These are phyloP conservation scores for Zopfochytrium polystomum DNA, from an alignment of 371 early-diverging fungal species.

Conservation along the genomic window DNA sequence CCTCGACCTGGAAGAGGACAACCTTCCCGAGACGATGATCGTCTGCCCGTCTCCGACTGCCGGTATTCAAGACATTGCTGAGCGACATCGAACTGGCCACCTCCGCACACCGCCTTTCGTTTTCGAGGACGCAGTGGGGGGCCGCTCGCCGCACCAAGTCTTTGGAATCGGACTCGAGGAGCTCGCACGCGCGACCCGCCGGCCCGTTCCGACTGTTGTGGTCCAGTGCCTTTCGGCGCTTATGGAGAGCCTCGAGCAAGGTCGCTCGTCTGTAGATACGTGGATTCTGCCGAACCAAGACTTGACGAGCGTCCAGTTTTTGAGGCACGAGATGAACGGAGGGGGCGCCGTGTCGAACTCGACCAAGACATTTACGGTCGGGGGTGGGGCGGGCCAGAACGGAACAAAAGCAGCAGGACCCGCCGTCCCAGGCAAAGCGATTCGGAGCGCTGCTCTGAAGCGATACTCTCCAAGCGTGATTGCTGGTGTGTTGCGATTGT, in stretches of 20 bases:
- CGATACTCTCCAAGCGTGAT: slow-evolving; percentile 15
- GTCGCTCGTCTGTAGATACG: slow-evolving; percentile 26
- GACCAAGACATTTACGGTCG: no score
- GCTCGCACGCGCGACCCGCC: slow-evolving; percentile 16
- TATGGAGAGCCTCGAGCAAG: slow-evolving; percentile 16
- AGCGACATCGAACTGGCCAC: slow-evolving; percentile 29
- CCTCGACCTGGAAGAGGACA: not conserved
- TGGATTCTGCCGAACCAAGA: slow-evolving; percentile 36
- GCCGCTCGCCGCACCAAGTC: slow-evolving; percentile 26
- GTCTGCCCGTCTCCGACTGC: slow-evolving; percentile 17
- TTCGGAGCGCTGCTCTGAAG: not conserved
- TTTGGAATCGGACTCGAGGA: slow-evolving; percentile 34
- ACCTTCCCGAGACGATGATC: slow-evolving; percentile 8
- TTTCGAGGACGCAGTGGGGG: slow-evolving; percentile 16
- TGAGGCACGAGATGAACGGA: slow-evolving; percentile 30
- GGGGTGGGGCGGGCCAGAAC: no score
- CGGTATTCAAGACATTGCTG: slow-evolving; percentile 23
- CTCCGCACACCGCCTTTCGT: slow-evolving; percentile 24
- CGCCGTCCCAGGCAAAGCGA: not conserved
- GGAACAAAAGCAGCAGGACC: no score
- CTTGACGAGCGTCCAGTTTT: slow-evolving; percentile 34
- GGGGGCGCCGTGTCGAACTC: slow-evolving; percentile 5
- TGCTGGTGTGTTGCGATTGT: slow-evolving; percentile 23
- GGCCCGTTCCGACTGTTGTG: slow-evolving; percentile 28
- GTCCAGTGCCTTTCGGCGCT: slow-evolving; percentile 24